A percentile compares a stretch with the other conserved stretches of the same genome.
phyloP scores from a whole-genome alignment of 768 basidiomycete species.

The Gloeophyllum trabeum region DNA sequence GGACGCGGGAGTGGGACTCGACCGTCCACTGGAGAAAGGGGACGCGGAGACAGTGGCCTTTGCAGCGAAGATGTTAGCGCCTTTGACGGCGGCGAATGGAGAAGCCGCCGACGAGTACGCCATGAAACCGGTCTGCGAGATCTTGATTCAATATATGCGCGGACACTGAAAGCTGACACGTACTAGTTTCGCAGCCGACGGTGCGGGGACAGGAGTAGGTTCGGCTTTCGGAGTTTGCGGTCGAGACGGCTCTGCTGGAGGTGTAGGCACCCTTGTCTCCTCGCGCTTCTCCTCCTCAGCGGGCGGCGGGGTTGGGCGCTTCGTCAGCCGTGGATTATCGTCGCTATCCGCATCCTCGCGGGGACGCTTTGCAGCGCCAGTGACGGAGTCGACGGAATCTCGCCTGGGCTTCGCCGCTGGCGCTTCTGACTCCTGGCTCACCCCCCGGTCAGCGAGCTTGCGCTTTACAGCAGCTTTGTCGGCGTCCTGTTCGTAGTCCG shows the following conservation, averaged over 20 bases:
- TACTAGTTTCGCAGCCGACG: slow-evolving; percentile 35
- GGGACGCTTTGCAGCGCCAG: slow-evolving; percentile 11
- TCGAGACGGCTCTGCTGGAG: too few relatives aligned
- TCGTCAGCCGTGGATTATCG: slow-evolving; percentile 38
- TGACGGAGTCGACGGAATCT: background rate
- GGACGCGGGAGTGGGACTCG: slow-evolving; percentile 19
- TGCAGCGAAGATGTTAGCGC: slow-evolving; percentile 38
- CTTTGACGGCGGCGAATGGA: slow-evolving; percentile 66
- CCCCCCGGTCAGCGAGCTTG: slow-evolving; percentile 56
- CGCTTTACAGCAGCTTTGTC: slow-evolving; percentile 57
- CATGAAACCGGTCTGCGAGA: slow-evolving; percentile 57
- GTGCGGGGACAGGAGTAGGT: slow-evolving; percentile 9
- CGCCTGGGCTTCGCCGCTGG: background rate
- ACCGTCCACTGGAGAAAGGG: too few relatives aligned
- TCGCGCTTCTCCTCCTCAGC: slow-evolving; percentile 21
- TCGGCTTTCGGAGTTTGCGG: slow-evolving; percentile 4
- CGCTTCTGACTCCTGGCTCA: slow-evolving; percentile 35
- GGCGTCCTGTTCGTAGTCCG: slow-evolving; percentile 18
- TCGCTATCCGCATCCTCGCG: slow-evolving; percentile 54
- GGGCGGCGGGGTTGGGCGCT: slow-evolving; percentile 7
- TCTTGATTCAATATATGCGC: slow-evolving; percentile 1
- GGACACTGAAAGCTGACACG: slow-evolving; percentile 14
- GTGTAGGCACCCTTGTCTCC: slow-evolving; percentile 4
- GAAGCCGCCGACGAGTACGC: slow-evolving; percentile 68
- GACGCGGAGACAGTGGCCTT: background rate